These are phyloP conservation scores for Aspergillus fumigatiaffinis DNA, from an alignment of 2,329 filamentous ascomycete species.

Conservation along the genomic window DNA sequence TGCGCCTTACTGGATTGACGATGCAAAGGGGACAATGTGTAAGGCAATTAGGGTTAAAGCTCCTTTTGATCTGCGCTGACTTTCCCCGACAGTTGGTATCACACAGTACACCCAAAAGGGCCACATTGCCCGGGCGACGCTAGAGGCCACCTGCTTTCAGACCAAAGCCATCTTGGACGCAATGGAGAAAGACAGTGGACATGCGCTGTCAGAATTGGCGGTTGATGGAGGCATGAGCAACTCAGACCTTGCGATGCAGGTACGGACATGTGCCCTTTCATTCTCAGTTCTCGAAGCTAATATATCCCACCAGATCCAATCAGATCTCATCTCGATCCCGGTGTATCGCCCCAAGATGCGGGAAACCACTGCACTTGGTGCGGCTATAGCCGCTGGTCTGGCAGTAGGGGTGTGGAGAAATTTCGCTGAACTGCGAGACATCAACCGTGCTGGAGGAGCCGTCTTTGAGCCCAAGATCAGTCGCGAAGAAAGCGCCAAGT, in stretches of 20 bases:
- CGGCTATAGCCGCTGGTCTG: slow-evolving; percentile 80
- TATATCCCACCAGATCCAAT: slow-evolving; percentile 60
- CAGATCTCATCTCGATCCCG: slow-evolving; percentile 74
- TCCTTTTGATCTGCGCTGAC: slow-evolving; percentile 4
- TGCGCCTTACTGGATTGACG: slow-evolving; percentile 91
- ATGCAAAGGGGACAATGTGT: slow-evolving; percentile 85
- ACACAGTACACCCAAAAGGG: slow-evolving; percentile 80
- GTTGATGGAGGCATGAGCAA: slow-evolving; percentile 89
- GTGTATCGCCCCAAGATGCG: slow-evolving; percentile 80
- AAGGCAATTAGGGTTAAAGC: slow-evolving; percentile 23
- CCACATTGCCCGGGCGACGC: slow-evolving; percentile 81
- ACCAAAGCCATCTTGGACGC: slow-evolving; percentile 89
- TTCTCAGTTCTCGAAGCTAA: not conserved
- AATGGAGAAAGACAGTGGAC: slow-evolving; percentile 81
- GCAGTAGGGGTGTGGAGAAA: slow-evolving; percentile 73
- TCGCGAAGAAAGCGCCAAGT: slow-evolving; percentile 50
- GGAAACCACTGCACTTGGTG: slow-evolving; percentile 80
- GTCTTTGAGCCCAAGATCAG: slow-evolving; percentile 65
- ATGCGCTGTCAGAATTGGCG: slow-evolving; percentile 70
- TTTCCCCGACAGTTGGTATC: slow-evolving; percentile 58
- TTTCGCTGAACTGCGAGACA: slow-evolving; percentile 67
- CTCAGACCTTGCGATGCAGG: slow-evolving; percentile 82
- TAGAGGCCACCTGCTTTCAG: slow-evolving; percentile 89
- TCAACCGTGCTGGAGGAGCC: slow-evolving; percentile 66
- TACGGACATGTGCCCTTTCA: slow-evolving; percentile 29